Evolutionary conservation across 352 stramenopile species (phyloP).

Genomic region (Globisporangium abappressorium): DNA sequence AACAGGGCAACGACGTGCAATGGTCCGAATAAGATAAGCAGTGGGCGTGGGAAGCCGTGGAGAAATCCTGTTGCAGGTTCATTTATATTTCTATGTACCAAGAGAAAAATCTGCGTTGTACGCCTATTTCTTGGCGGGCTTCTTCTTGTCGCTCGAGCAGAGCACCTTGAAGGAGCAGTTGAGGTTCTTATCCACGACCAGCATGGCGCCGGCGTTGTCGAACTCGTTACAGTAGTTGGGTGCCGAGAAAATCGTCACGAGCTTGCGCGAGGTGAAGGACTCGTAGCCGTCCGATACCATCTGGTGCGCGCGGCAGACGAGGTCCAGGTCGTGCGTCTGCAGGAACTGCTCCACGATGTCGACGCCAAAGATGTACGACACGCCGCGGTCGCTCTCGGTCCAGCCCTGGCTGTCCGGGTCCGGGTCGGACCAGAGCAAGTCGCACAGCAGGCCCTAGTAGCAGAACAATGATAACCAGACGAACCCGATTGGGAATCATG

Average conservation of each 20-base stretch:
- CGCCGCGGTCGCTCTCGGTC: constrained; percentile 96
- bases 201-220: constrained; percentile 96
- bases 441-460: constrained; percentile 61
- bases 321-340: constrained; percentile 95
- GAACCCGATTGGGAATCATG: too few species aligned
- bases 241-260: constrained; percentile 99
- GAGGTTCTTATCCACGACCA: constrained; percentile 73
- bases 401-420: constrained; percentile 89
- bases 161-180: constrained; percentile 84
- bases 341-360: constrained; percentile 98
- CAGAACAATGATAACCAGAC: background rate
- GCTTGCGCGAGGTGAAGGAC: constrained; percentile 98
- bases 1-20: too few species aligned
- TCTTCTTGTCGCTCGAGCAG: constrained; percentile 72
- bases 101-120: background rate
- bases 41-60: too few species aligned
- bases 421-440: constrained; percentile 87
- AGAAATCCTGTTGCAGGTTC: too few species aligned
- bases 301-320: constrained; percentile 98
- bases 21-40: too few species aligned
- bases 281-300: constrained; percentile 99
- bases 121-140: constrained; percentile 31
- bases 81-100: too few species aligned
- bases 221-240: constrained; percentile 99
- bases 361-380: constrained; percentile 98